Conservation (phyloP, 1,284 basidiomycete genomes). For the Puccinia triticina region DNA sequence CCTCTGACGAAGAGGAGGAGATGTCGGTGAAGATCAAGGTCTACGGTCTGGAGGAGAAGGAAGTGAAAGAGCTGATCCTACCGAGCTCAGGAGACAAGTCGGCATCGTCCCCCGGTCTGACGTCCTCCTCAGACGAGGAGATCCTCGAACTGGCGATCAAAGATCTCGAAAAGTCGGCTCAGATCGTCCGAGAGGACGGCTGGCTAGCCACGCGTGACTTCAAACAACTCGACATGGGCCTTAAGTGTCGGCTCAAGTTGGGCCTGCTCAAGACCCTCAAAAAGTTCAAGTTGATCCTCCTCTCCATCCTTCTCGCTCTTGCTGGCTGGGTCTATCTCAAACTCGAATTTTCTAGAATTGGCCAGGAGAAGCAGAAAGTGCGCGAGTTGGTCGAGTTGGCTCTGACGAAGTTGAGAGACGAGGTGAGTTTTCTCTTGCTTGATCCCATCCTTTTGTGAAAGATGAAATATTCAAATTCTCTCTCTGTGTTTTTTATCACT, state of each 20-base stretch:
- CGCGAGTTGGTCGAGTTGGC: conserved; percentile 77
- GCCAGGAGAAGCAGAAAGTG: conserved; percentile 72
- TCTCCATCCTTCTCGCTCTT: conserved; percentile 64
- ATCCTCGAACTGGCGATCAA: conserved; percentile 78
- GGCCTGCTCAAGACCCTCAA: conserved; percentile 70
- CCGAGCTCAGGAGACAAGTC: conserved; percentile 60
- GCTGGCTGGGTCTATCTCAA: conserved; percentile 52
- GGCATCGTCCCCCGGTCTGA: neutral
- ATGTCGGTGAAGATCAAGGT: conserved; percentile 51
- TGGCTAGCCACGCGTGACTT: conserved; percentile 77
- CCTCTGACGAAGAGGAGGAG: conserved; percentile 51
- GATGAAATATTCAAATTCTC: neutral
- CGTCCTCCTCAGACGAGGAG: conserved; percentile 66
- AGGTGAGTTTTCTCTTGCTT: no score
- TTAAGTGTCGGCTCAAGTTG: conserved; percentile 72
- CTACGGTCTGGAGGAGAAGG: conserved; percentile 55
- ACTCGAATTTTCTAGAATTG: conserved; percentile 64
- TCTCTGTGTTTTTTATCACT: neutral
- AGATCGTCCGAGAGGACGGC: conserved; percentile 71
- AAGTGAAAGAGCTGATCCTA: conserved; percentile 58
- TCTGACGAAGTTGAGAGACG: conserved; percentile 78
- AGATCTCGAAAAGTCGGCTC: conserved; percentile 77
- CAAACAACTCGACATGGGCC: conserved; percentile 65
- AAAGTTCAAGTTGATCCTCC: conserved; percentile 71
- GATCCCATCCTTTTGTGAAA: no score